phyloP scores from a whole-genome alignment of 2,329 filamentous ascomycete species.

The Epichloe baconii region DNA sequence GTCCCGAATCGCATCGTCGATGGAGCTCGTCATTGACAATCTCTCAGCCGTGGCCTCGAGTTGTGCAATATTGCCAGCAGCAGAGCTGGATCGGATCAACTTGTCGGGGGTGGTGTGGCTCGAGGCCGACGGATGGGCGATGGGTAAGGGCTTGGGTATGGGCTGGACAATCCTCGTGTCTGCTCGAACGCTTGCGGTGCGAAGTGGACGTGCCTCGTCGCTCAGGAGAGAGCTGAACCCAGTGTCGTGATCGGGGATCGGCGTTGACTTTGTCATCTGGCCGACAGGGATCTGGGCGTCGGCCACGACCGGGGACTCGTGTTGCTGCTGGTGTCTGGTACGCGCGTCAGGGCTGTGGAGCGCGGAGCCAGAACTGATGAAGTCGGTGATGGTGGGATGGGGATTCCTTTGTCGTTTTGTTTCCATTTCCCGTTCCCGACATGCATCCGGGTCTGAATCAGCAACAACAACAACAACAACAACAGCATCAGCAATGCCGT shows the following conservation, averaged over 20 bases:
- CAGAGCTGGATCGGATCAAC: conserved; percentile 47
- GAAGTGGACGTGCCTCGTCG: conserved; percentile 15
- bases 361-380: conserved; percentile 5
- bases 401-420: neutral
- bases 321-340: conserved; percentile 5
- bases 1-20: conserved; percentile 65
- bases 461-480: neutral
- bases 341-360: conserved; percentile 6
- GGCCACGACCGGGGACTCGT: conserved; percentile 6
- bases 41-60: conserved; percentile 66
- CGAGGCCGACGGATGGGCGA: conserved; percentile 33
- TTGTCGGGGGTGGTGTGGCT: conserved; percentile 41
- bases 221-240: conserved; percentile 5
- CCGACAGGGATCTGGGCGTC: conserved; percentile 2
- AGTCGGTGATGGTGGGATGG: conserved; percentile 1
- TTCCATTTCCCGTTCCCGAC: neutral
- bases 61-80: conserved; percentile 54
- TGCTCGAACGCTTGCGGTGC: conserved; percentile 27
- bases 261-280: conserved; percentile 6
- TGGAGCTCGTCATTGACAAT: conserved; percentile 60
- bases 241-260: conserved; percentile 3
- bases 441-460: conserved; percentile 1
- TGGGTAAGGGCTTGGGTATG: conserved; percentile 32
- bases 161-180: conserved; percentile 29
- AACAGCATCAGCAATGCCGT: neutral